A percentile compares a stretch with the other conserved stretches of the same genome.
Evolutionary conservation across 2,329 filamentous ascomycete genomes (phyloP).

Genomic region (Corinectria fuckeliana): DNA sequence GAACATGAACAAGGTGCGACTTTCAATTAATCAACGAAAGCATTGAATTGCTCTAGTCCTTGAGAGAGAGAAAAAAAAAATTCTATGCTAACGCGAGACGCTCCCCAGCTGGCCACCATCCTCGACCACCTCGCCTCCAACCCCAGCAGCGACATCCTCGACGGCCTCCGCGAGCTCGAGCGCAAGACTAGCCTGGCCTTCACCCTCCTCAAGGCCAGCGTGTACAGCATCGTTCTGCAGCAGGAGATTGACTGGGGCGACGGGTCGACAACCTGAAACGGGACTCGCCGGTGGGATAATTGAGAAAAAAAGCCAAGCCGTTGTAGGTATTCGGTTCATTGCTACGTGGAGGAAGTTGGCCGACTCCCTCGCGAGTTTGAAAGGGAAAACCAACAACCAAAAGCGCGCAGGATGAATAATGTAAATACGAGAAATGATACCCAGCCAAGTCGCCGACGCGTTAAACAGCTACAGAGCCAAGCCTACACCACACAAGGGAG

Average conservation of each 20-base stretch:
- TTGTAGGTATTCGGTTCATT: too few species aligned
- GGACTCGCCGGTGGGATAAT: too few species aligned
- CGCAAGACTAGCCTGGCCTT: conserved; percentile 94
- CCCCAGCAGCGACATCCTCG: conserved; percentile 82
- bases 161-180: conserved; percentile 86
- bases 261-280: conserved; percentile 47
- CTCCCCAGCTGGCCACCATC: conserved; percentile 60
- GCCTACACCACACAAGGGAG: too few species aligned
- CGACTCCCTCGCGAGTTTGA: background rate
- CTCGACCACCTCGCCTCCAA: conserved; percentile 70
- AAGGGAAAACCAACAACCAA: background rate
- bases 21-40: background rate
- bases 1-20: conserved; percentile 85
- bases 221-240: conserved; percentile 98
- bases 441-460: conserved; percentile 9
- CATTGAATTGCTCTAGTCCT: background rate
- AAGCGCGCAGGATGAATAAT: background rate
- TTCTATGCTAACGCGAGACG: conserved; percentile 12
- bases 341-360: background rate
- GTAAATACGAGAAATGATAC: conserved; percentile 28
- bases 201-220: conserved; percentile 94
- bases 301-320: too few species aligned
- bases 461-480: background rate
- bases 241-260: conserved; percentile 86
- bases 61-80: background rate